Base-by-base conservation (phyloP, 371 early-diverging fungal species). In the Nosema granulosis region DNA sequence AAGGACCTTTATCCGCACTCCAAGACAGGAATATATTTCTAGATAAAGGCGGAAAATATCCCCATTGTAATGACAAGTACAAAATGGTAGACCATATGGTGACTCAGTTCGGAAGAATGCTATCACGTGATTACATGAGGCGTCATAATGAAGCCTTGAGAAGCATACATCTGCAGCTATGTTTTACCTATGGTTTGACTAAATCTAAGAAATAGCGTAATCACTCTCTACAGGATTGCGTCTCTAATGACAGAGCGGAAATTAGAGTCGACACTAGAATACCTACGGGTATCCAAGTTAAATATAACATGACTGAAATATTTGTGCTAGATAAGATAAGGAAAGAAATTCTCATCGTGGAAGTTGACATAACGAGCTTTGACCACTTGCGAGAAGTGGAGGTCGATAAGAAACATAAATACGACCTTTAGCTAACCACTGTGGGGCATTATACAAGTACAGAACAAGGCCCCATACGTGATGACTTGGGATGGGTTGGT, bases 191-290 rank as follows among this genome's bases (percentile, higher is more conserved):
- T n/a, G n/a, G n/a, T n/a, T n/a, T n/a, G n/a, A n/a, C n/a, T n/a
- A n/a, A n/a, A n/a, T n/a, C n/a, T n/a, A n/a, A n/a, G n/a, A n/a
- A n/a, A n/a, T n/a, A n/a, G n/a, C n/a, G n/a, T n/a, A n/a, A n/a
- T n/a, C 61, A 61, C 20, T 61, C 61, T 31, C 16, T 61, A 43
- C 29, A 61, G 29, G 61, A 61, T 28, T 31, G 26, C 61, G 34
- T 61, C 9, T 12, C 26, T 31, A 61, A 26, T 11, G 29, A 61
- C 6, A 3, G 20, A 29, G 12, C 29, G 3, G 12, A 61, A 61
- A 61, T 61, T 4, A 11, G 61, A 26, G 61, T 61, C 16, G 61
- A 61, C 26, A 61, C 61, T 31, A 61, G 29, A 24, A 61, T 61
- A 61, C 6, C 32, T 28, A 61, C 61, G 3, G 24, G 34, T 61